Evolutionary conservation across 805 yeast species (phyloP), one percentile per base, ranked within the genome.

Genomic region (Yarrowia sp.): DNA sequence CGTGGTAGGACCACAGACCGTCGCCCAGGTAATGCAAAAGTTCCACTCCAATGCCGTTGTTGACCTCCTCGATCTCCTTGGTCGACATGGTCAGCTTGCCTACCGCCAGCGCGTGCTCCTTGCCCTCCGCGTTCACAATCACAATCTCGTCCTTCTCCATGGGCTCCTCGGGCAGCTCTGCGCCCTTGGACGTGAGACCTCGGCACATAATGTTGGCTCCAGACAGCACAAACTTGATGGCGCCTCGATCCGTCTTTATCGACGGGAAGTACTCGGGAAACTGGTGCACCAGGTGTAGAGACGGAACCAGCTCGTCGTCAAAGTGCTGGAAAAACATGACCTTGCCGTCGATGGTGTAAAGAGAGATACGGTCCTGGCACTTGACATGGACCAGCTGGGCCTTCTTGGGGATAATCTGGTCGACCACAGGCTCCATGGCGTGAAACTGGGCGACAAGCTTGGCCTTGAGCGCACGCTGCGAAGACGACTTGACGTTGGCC

Each of bases 181-280:
- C 97, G 41, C 97, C 97, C 1, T 86, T 80, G 18, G 94, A 71
- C 0, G 97, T 90, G 66, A 90, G 80, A 18, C 97, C 97, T 3
- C 97, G 97, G 74, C 97, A 92, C 98, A 92, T 92, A 70, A 92
- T 88, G 70, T 92, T 92, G 27, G 97, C 97, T 62, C 97, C 98
- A 4, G 96, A 87, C n/a, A 92, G 77, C 24, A 92, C 94, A 70
- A 92, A 92, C 74, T 92, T 92, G 72, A 92, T 92, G 58, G 98
- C 98, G 63, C 98, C 98, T 72, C 97, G 81, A 70, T 92, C 98
- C 12, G 93, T 97, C 71, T 85, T 88, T 44, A 92, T 96, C 33
- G 82, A 76, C 21, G 97, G 97, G 76, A 92, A 92, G 35, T 86
- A 83, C 9, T 81, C 79, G 5, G 97, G 97, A 71, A 86, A 72